Conservation (phyloP, 106 monocot genomes). For the Allium fistulosum region DNA sequence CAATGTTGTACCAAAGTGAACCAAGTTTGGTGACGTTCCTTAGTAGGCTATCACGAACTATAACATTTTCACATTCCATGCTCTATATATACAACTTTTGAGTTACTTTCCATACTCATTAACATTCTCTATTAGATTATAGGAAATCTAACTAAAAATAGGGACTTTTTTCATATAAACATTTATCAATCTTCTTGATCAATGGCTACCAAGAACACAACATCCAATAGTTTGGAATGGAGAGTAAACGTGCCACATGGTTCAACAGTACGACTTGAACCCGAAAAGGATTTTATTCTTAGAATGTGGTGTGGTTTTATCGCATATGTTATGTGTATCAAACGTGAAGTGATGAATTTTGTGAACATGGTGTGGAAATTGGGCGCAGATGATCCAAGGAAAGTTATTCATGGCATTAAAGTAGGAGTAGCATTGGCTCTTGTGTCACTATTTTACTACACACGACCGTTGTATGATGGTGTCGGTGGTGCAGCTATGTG, state of each 20-base stretch:
- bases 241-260: constrained; percentile 24
- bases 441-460: constrained; percentile 61
- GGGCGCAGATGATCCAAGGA: constrained; percentile 47
- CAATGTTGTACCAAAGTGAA: too few species aligned
- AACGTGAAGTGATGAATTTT: constrained; percentile 7
- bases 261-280: constrained; percentile 8
- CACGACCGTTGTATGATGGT: constrained; percentile 36
- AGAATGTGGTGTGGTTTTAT: constrained; percentile 7
- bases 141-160: too few species aligned
- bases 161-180: too few species aligned
- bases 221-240: constrained; percentile 22
- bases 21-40: too few species aligned
- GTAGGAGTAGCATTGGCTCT: constrained; percentile 39
- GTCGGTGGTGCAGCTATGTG: constrained; percentile 48
- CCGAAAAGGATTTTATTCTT: background rate
- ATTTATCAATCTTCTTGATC: too few species aligned
- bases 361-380: constrained; percentile 23
- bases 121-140: too few species aligned
- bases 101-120: too few species aligned
- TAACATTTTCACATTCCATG: too few species aligned
- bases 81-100: too few species aligned
- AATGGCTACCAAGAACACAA: background rate
- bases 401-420: constrained; percentile 37
- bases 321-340: background rate
- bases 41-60: too few species aligned